These are phyloP conservation scores for Crithidia thermophila DNA, from an alignment of 208 protist species.

Conservation along the genomic window DNA sequence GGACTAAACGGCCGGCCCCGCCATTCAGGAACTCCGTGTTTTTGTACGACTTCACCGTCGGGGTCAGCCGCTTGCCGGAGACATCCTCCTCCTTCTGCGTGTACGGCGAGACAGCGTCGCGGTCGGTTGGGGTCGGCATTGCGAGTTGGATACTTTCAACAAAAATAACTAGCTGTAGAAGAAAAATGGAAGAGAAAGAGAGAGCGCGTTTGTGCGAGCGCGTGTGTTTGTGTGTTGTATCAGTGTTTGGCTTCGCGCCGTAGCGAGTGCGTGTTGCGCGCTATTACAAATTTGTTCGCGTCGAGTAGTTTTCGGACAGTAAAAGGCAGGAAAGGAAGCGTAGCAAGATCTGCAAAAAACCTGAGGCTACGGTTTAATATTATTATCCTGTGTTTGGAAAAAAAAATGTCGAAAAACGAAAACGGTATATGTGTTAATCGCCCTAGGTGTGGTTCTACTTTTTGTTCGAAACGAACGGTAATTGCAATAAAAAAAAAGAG, in stretches of 20 bases:
- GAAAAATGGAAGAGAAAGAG: not conserved
- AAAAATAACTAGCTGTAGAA: not conserved
- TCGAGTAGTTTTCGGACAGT: not conserved
- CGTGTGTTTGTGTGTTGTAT: not conserved
- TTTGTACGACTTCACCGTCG: conserved; percentile 90
- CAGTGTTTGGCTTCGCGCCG: not conserved
- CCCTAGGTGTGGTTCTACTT: no score
- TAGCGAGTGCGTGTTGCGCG: no score
- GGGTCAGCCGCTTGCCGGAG: conserved; percentile 45
- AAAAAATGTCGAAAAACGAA: no score
- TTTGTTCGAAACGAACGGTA: no score
- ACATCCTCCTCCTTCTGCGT: conserved; percentile 71
- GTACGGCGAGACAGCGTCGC: conserved; percentile 58
- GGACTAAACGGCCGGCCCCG: conserved; percentile 78
- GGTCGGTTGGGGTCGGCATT: conserved; percentile 20
- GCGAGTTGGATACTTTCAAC: not conserved
- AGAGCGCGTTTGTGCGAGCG: not conserved
- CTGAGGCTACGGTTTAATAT: not conserved
- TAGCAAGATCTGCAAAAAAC: no score
- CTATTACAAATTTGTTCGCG: no score
- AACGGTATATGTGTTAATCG: no score
- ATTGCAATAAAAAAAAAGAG: not conserved
- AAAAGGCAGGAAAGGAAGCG: not conserved
- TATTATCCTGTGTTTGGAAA: no score
- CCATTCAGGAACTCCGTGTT: conserved; percentile 81